Evolutionary conservation across 805 yeast species (phyloP), one percentile per base, ranked within the genome.

Genomic region (baker's yeast (Saccharomyces cerevisiae)): DNA sequence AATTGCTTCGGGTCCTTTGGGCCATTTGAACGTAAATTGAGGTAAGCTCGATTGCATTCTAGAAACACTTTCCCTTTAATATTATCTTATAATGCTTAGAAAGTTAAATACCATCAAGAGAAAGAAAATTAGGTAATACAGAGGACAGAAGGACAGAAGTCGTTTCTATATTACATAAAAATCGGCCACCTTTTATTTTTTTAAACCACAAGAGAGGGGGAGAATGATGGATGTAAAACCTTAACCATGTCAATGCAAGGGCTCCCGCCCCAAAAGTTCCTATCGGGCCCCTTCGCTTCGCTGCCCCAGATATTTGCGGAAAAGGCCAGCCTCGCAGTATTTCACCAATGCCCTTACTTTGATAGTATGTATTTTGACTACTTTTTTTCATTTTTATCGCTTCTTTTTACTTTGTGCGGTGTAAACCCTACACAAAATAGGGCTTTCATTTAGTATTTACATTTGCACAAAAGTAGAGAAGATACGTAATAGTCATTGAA

Each of bases 1-100:
- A 53, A 85, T 90, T 29, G 75, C 73, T 17, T 65, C 53, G 13
- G 79, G 79, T 52, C 87, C 85, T n/a, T 67, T 60, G 49, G 79
- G 76, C 78, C 79, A 68, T 21, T 52, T 61, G 53, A 70, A 67
- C 14, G 63, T 63, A 51, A 65, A 64, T 36, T 36, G 43, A 9
- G 13, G 43, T 36, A 36, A 24, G 43, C 9, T 21, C 17, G 48
- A 57, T 21, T 36, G 43, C 43, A 36, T 36, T 11, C 8, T 36
- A 17, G 41, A 51, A 54, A 32, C 53, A 36, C 22, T n/a, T n/a
- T 36, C n/a, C 22, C 10, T 17, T 36, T 9, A 17, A 10, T 36
- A 36, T 2, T 1, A n/a, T 17, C 17, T 24, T 36, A 17, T 21
- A 6, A 4, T 10, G 9, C 43, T 17, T n/a, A n/a, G 21, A 36